Percentiles rank a stretch among this genome's conserved stretches.
phyloP scores from a whole-genome alignment of 441 rosid genomes.

The Bruguiera hainesii region DNA sequence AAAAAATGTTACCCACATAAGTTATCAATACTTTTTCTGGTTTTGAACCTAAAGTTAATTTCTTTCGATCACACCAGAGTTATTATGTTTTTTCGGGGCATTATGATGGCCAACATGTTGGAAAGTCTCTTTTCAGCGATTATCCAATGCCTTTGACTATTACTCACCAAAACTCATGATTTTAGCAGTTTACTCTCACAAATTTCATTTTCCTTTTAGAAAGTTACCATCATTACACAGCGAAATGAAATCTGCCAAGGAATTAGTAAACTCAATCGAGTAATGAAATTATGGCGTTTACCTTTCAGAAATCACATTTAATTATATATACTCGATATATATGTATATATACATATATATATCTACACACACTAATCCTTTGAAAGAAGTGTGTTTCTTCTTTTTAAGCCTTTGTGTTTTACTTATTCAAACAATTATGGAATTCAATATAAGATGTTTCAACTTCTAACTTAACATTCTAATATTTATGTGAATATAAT shows the following conservation, averaged over 20 bases:
- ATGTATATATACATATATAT: too few species aligned
- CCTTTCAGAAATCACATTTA: not conserved
- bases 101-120: slow-evolving; percentile 7
- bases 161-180: slow-evolving; percentile 12
- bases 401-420: not conserved
- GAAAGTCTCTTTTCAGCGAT: slow-evolving; percentile 18
- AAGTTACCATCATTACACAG: slow-evolving; percentile 1
- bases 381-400: not conserved
- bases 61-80: not conserved
- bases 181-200: not conserved
- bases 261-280: slow-evolving; percentile 19
- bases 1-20: too few species aligned
- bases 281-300: slow-evolving; percentile 26
- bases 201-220: not conserved
- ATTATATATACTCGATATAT: not conserved
- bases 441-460: too few species aligned
- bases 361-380: not conserved
- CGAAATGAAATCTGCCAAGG: slow-evolving; percentile 13
- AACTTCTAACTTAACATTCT: too few species aligned
- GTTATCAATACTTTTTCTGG: too few species aligned
- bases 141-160: slow-evolving; percentile 17
- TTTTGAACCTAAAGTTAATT: not conserved
- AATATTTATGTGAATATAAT: too few species aligned
- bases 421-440: not conserved
- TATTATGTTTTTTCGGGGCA: slow-evolving; percentile 3